A percentile compares a stretch with the other conserved stretches of the same genome.
These are phyloP conservation scores for Penicillium psychrosexuale DNA, from an alignment of 2,329 filamentous ascomycete genomes.

Conservation along the genomic window DNA sequence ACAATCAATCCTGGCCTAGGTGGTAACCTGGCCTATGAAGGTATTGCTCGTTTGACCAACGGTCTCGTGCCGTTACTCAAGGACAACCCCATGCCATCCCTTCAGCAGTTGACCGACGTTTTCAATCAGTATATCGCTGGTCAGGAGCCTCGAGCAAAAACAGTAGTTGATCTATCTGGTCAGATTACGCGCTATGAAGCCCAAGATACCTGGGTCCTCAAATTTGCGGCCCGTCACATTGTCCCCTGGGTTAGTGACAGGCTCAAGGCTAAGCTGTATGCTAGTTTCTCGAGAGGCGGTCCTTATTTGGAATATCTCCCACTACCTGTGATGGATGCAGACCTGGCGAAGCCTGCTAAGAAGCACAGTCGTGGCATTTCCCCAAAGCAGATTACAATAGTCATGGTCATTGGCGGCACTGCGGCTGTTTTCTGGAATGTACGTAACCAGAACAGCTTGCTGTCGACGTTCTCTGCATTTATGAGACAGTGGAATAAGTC, in stretches of 20 bases:
- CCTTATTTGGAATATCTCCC: slow-evolving; percentile 10
- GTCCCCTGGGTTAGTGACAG: slow-evolving; percentile 10
- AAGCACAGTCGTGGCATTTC: not conserved
- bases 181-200: slow-evolving; percentile 25
- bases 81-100: slow-evolving; percentile 11
- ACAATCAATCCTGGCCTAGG: slow-evolving; percentile 35
- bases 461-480: not conserved
- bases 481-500: not conserved
- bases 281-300: slow-evolving; percentile 5
- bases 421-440: not conserved
- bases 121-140: slow-evolving; percentile 19
- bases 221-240: slow-evolving; percentile 12
- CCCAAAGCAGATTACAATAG: not conserved
- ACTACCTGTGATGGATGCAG: not conserved
- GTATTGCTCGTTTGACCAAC: slow-evolving; percentile 35
- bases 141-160: slow-evolving; percentile 19
- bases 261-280: slow-evolving; percentile 10
- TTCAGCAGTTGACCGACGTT: slow-evolving; percentile 11
- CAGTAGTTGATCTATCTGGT: slow-evolving; percentile 16
- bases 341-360: not conserved
- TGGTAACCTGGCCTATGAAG: slow-evolving; percentile 39
- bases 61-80: slow-evolving; percentile 21
- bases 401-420: not conserved
- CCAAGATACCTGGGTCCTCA: slow-evolving; percentile 22
- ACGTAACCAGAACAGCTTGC: not conserved